Percentiles rank a stretch among this genome's conserved stretches.
Evolutionary conservation across 2,329 filamentous ascomycete species (phyloP).

Genomic region (Monosporascus sp.): DNA sequence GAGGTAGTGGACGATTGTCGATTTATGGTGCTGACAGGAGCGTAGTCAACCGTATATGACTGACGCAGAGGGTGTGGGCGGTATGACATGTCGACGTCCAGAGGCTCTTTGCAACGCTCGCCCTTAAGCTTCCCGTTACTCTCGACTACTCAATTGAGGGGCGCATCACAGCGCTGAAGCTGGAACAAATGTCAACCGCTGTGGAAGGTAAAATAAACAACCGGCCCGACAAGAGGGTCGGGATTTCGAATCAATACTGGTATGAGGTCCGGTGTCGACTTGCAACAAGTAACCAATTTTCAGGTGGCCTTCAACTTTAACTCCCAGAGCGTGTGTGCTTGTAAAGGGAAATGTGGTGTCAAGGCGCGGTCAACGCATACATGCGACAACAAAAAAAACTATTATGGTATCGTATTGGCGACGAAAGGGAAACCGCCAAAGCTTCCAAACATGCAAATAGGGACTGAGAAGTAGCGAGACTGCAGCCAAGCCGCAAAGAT

Average conservation of each 20-base stretch:
- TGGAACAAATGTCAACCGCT: slow-evolving; percentile 25
- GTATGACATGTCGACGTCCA: slow-evolving; percentile 46
- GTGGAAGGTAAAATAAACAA: slow-evolving; percentile 4
- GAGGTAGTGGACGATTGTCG: slow-evolving; percentile 66
- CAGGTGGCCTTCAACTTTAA: slow-evolving; percentile 1
- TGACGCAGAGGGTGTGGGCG: slow-evolving; percentile 54
- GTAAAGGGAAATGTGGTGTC: slow-evolving; percentile 1
- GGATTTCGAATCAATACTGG: not conserved
- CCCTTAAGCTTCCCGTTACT: slow-evolving; percentile 19
- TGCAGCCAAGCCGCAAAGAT: not conserved
- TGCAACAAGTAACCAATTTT: not conserved
- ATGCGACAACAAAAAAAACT: slow-evolving; percentile 12
- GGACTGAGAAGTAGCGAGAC: not conserved
- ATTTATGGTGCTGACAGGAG: slow-evolving; percentile 35
- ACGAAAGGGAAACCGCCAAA: not conserved
- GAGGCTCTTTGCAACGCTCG: slow-evolving; percentile 13
- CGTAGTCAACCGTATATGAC: slow-evolving; percentile 37
- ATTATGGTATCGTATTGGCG: not conserved
- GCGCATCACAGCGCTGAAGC: slow-evolving; percentile 24
- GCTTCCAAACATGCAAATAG: not conserved
- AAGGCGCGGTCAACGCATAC: slow-evolving; percentile 23
- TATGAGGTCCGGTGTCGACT: not conserved
- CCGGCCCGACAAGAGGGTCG: not conserved
- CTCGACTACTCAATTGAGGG: slow-evolving; percentile 15
- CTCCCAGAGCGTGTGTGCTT: not conserved